Conservation (phyloP, 2,329 filamentous ascomycete genomes). For the Fusarium nanum region DNA sequence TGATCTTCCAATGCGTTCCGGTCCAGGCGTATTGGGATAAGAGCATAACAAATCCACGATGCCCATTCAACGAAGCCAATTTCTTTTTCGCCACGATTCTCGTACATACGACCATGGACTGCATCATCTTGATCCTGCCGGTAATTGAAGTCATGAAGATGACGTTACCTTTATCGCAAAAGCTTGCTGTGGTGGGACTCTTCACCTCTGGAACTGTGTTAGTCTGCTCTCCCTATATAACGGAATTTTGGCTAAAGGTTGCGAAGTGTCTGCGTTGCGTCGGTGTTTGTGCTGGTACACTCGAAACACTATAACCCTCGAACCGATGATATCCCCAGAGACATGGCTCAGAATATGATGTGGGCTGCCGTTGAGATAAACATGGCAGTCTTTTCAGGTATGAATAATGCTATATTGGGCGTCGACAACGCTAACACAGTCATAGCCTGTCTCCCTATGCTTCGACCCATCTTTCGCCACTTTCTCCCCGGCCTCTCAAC, state of each 20-base stretch:
- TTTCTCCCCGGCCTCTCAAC: background rate
- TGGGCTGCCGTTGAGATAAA: slow-evolving; percentile 37
- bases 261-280: slow-evolving; percentile 34
- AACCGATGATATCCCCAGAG: slow-evolving; percentile 29
- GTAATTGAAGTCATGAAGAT: slow-evolving; percentile 35
- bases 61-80: slow-evolving; percentile 46
- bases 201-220: slow-evolving; percentile 30
- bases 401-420: no score
- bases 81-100: slow-evolving; percentile 51
- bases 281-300: slow-evolving; percentile 28
- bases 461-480: slow-evolving; percentile 19
- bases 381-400: slow-evolving; percentile 40
- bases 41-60: slow-evolving; percentile 41
- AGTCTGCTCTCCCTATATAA: rapidly evolving
- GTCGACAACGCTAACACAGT: no score
- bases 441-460: slow-evolving; percentile 24
- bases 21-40: slow-evolving; percentile 50
- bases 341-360: slow-evolving; percentile 30
- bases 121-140: slow-evolving; percentile 14
- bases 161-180: slow-evolving; percentile 11
- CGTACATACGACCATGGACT: slow-evolving; percentile 46
- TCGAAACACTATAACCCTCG: slow-evolving; percentile 19
- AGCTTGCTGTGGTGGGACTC: slow-evolving; percentile 18
- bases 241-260: rapidly evolving
- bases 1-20: slow-evolving; percentile 51